These are phyloP conservation scores for Cryomyces minteri DNA, from an alignment of 495 filamentous ascomycete species.

Conservation along the genomic window DNA sequence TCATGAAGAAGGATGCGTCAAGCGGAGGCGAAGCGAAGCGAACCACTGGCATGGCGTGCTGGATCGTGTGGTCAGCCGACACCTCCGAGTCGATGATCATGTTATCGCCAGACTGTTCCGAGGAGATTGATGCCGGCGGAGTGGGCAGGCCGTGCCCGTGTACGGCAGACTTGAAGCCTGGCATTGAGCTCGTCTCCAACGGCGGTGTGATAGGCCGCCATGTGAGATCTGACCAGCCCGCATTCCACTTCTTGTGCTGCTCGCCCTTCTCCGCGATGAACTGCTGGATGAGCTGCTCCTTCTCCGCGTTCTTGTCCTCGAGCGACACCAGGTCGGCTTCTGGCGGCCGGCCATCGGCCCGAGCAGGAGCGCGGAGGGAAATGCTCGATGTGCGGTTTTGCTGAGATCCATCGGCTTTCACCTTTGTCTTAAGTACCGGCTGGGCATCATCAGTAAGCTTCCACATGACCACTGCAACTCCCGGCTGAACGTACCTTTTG, in stretches of 20 bases:
- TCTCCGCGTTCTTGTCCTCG: conserved; percentile 59
- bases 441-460: conserved; percentile 3
- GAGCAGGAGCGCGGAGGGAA: conserved; percentile 5
- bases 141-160: conserved; percentile 3
- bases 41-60: background rate
- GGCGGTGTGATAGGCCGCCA: conserved; percentile 63
- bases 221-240: conserved; percentile 67
- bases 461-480: background rate
- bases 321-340: conserved; percentile 62
- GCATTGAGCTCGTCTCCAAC: conserved; percentile 33
- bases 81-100: conserved; percentile 5
- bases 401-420: conserved; percentile 33
- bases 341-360: conserved; percentile 48
- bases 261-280: conserved; percentile 66
- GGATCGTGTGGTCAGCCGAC: too few species aligned
- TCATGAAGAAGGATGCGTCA: background rate
- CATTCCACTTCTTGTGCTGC: conserved; percentile 76
- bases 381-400: conserved; percentile 15
- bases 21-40: background rate
- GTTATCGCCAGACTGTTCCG: conserved; percentile 4
- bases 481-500: conserved; percentile 48
- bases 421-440: conserved; percentile 28
- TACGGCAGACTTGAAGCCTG: conserved; percentile 42
- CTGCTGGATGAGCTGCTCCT: conserved; percentile 55
- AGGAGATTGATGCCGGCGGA: conserved; percentile 8